A percentile compares a stretch with the other conserved stretches of the same genome.
These are phyloP conservation scores for Chaetomium olivaceum DNA, from an alignment of 2,329 filamentous ascomycete genomes.

Conservation along the genomic window DNA sequence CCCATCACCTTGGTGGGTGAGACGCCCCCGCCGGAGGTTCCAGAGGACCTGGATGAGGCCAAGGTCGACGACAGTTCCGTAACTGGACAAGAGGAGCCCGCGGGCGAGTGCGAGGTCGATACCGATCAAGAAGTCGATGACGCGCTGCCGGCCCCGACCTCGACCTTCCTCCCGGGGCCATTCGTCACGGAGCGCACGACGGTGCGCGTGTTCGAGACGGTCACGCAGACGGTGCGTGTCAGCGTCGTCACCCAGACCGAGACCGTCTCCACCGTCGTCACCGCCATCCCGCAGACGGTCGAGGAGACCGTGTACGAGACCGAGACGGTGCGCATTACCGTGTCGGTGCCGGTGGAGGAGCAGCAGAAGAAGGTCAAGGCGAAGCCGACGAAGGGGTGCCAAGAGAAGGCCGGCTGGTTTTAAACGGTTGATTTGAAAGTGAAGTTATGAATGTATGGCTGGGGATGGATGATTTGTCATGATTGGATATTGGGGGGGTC, in stretches of 20 bases:
- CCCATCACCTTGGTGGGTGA: conserved; percentile 2
- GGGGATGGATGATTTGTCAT: not conserved
- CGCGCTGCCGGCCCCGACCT: not conserved
- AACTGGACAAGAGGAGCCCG: not conserved
- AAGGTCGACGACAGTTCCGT: not conserved
- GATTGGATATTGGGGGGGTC: not conserved
- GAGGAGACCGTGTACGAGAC: conserved; percentile 33
- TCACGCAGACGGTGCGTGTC: conserved; percentile 35
- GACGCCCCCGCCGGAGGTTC: not conserved
- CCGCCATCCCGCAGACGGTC: conserved; percentile 27
- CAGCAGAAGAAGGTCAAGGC: conserved; percentile 11
- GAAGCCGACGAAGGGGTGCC: not conserved
- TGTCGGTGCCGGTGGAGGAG: conserved; percentile 25
- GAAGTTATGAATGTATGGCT: not conserved
- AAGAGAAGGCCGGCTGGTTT: conserved; percentile 12
- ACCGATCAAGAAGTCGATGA: not conserved
- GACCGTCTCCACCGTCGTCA: conserved; percentile 29
- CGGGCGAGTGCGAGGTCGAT: not conserved
- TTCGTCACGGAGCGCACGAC: conserved; percentile 32
- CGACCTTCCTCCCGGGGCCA: conserved; percentile 22
- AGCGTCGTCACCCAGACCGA: conserved; percentile 31
- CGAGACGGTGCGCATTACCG: conserved; percentile 31
- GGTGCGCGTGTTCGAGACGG: conserved; percentile 34
- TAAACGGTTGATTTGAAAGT: not conserved
- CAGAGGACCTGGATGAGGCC: not conserved